Conservation (phyloP, 768 basidiomycete genomes). For the Phylloporus sp. region DNA sequence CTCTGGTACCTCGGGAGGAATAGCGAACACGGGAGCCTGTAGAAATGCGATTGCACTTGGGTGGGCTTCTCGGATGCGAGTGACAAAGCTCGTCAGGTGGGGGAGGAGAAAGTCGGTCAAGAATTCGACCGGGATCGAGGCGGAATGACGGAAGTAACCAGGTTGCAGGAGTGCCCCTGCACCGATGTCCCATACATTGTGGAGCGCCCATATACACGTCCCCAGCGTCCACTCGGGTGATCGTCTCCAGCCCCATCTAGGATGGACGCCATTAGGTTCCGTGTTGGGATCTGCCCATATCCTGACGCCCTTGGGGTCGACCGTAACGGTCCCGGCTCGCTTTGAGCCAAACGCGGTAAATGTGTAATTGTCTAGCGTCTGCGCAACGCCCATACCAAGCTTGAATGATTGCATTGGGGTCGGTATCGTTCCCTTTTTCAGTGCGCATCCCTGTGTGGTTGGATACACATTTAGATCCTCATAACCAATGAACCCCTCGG, state of each 20-base stretch:
- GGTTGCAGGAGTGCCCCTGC: constrained; percentile 63
- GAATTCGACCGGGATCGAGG: constrained; percentile 49
- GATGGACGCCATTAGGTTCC: constrained; percentile 52
- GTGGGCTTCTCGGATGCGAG: constrained; percentile 62
- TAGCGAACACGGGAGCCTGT: constrained; percentile 86
- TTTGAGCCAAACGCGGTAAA: constrained; percentile 79
- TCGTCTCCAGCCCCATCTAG: constrained; percentile 82
- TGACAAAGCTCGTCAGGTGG: constrained; percentile 56
- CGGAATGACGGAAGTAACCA: constrained; percentile 61
- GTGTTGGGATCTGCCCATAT: constrained; percentile 68
- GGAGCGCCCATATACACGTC: constrained; percentile 80
- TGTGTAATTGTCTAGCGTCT: constrained; percentile 78
- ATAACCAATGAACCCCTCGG: constrained; percentile 70
- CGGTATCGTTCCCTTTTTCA: constrained; percentile 86
- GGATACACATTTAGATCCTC: constrained; percentile 66
- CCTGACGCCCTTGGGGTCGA: constrained; percentile 80
- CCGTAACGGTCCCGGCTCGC: constrained; percentile 65
- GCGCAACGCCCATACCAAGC: constrained; percentile 83
- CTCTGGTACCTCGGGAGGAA: constrained; percentile 61
- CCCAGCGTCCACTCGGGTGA: constrained; percentile 72
- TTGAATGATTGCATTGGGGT: constrained; percentile 80
- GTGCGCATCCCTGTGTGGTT: constrained; percentile 58
- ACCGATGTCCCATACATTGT: constrained; percentile 84
- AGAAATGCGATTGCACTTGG: constrained; percentile 86
- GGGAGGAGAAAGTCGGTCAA: constrained; percentile 77